Percentiles rank a stretch among this genome's conserved stretches.
Evolutionary conservation across 345 rosid species (phyloP).

Genomic region (Sonneratia caseolaris): DNA sequence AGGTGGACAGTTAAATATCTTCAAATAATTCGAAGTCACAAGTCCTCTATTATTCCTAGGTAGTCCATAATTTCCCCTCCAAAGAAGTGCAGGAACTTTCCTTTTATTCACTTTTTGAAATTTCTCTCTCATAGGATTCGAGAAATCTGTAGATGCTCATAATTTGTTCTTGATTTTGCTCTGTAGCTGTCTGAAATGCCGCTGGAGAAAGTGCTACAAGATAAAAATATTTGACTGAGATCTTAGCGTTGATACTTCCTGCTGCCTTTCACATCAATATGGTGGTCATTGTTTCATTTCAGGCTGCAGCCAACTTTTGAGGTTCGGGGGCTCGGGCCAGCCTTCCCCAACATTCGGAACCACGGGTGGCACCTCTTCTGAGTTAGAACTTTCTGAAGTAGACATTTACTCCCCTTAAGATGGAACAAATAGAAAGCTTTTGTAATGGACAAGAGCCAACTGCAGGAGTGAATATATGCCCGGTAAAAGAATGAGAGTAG

Average conservation of each 20-base stretch:
- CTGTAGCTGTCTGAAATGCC: conserved; percentile 66
- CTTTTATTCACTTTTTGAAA: neutral
- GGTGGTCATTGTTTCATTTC: conserved; percentile 15
- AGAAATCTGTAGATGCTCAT: neutral
- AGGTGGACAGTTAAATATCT: too few species aligned
- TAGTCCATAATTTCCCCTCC: neutral
- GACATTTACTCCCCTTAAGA: neutral
- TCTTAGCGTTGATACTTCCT: neutral
- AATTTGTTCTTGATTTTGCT: conserved; percentile 2
- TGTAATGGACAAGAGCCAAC: neutral
- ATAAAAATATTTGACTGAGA: neutral
- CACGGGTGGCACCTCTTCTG: conserved; percentile 41
- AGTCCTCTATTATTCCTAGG: neutral
- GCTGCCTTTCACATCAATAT: neutral
- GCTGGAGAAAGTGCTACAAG: conserved; percentile 59
- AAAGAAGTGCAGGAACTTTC: neutral
- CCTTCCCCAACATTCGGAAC: conserved; percentile 60
- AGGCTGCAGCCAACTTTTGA: conserved; percentile 80
- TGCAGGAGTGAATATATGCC: too few species aligned
- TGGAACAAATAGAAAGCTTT: neutral
- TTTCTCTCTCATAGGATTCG: neutral
- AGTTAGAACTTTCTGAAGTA: neutral
- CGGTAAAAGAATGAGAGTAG: too few species aligned
- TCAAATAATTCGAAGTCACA: neutral
- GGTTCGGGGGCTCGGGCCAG: conserved; percentile 78